Conservation (phyloP, 768 basidiomycete species). For the Glaciozyma martinii region DNA sequence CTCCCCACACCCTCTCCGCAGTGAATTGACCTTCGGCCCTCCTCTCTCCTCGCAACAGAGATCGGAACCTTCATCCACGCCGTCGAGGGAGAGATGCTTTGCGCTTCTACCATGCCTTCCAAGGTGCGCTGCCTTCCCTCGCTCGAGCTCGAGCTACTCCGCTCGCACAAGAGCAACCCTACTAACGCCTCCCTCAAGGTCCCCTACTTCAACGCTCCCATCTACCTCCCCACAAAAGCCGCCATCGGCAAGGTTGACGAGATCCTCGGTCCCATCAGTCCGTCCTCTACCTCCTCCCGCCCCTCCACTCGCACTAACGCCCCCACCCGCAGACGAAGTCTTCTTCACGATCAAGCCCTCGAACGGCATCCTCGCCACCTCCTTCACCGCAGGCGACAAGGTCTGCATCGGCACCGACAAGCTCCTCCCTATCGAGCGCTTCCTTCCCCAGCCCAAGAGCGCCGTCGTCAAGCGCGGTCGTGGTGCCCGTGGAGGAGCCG, state of each 20-base stretch:
- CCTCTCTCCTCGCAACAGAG: constrained; percentile 15
- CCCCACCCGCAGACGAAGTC: constrained; percentile 52
- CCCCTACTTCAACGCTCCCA: constrained; percentile 97
- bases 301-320: not conserved
- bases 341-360: constrained; percentile 97
- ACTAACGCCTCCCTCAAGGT: constrained; percentile 38
- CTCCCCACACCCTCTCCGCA: not conserved
- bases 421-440: constrained; percentile 87
- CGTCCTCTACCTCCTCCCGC: not conserved
- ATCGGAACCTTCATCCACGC: constrained; percentile 67
- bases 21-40: not conserved
- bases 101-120: constrained; percentile 68
- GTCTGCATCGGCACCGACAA: constrained; percentile 98
- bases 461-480: constrained; percentile 24
- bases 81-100: constrained; percentile 98
- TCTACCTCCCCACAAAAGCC: constrained; percentile 93
- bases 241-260: constrained; percentile 96
- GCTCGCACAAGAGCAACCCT: not conserved
- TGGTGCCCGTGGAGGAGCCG: constrained; percentile 43
- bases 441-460: constrained; percentile 88
- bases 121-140: constrained; percentile 46
- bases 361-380: constrained; percentile 85
- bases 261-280: constrained; percentile 95
- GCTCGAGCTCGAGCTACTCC: not conserved
- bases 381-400: constrained; percentile 96